Evolutionary conservation across 768 basidiomycete species (phyloP), one percentile per base, ranked within the genome.

Genomic region (Calocybe gangraenosa): DNA sequence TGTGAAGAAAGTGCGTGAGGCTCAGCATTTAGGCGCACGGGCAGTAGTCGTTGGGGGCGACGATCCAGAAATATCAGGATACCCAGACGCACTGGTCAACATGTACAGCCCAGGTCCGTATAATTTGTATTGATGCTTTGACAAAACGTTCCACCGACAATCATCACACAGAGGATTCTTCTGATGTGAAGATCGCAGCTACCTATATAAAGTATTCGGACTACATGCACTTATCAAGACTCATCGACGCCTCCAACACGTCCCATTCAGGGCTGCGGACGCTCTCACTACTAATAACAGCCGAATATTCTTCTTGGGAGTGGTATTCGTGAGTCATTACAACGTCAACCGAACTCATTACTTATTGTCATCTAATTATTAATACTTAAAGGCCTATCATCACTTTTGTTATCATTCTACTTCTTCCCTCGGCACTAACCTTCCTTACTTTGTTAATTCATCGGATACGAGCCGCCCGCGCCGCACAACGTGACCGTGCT

Each of bases 31-130:
- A 17, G 93, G 93, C 8, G 93, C 94, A 4, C 79, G 71, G 55
- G 95, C 84, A 3, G 84, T 96, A 37, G 82, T 98, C n/a, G 90
- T 98, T 7, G 95, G 94, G 30, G 94, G 94, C 28, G 75, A 83
- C 52, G 71, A 83, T 55, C 82, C 83, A 15, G 78, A 74, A 15
- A 58, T 74, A 46, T 76, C 73, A 28, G 88, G 82, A 6, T 75
- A 76, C 51, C 79, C 92, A 28, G 84, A 92, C 58, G 74, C 79
- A 20, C 71, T 96, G 49, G 76, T 93, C 42, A 92, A 87, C 56
- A 94, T 96, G 90, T 96, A 88, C 66, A 89, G 86, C 62, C 88
- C 87, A 65, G 87, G 93, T 88, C 39, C 42, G 75, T 58, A 48
- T 23, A n/a, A 28, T 42, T 25, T 28, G 39, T 28, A 22, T 47